Evolutionary conservation across 2,329 filamentous ascomycete genomes (phyloP).

Genomic region (Xylaria sp.): DNA sequence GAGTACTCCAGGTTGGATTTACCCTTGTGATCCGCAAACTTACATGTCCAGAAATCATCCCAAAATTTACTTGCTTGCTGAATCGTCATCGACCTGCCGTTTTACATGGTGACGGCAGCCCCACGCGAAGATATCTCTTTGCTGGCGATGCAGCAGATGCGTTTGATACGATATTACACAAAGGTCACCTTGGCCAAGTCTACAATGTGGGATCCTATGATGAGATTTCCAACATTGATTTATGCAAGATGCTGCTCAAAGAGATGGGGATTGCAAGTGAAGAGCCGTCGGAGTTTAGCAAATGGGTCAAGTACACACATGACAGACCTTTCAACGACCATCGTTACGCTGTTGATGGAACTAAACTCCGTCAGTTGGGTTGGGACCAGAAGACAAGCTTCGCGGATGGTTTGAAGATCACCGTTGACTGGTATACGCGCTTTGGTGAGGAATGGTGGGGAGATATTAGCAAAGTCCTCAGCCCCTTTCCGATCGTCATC

Average conservation of each 20-base stretch:
- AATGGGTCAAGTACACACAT: conserved; percentile 75
- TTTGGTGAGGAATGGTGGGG: conserved; percentile 76
- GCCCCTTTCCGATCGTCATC: conserved; percentile 68
- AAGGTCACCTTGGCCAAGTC: conserved; percentile 73
- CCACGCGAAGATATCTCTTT: conserved; percentile 77
- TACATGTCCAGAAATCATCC: conserved; percentile 71
- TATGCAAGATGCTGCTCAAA: conserved; percentile 69
- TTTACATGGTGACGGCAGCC: conserved; percentile 77
- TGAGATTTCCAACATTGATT: conserved; percentile 75
- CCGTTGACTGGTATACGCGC: conserved; percentile 72
- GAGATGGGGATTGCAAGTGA: conserved; percentile 63
- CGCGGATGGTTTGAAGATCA: conserved; percentile 65
- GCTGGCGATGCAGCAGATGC: conserved; percentile 81
- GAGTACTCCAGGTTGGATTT: conserved; percentile 42
- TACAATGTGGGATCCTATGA: conserved; percentile 84
- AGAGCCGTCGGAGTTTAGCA: conserved; percentile 58
- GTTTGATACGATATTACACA: conserved; percentile 83
- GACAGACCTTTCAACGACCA: conserved; percentile 82
- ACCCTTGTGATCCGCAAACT: background rate
- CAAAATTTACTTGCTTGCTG: conserved; percentile 78
- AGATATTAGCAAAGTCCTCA: conserved; percentile 71
- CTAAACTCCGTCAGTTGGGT: conserved; percentile 69
- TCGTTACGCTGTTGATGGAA: conserved; percentile 73
- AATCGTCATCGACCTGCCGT: conserved; percentile 70
- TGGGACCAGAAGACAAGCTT: conserved; percentile 73